Conservation (phyloP, 108 stramenopile genomes). For the Heterococcus sp. region DNA sequence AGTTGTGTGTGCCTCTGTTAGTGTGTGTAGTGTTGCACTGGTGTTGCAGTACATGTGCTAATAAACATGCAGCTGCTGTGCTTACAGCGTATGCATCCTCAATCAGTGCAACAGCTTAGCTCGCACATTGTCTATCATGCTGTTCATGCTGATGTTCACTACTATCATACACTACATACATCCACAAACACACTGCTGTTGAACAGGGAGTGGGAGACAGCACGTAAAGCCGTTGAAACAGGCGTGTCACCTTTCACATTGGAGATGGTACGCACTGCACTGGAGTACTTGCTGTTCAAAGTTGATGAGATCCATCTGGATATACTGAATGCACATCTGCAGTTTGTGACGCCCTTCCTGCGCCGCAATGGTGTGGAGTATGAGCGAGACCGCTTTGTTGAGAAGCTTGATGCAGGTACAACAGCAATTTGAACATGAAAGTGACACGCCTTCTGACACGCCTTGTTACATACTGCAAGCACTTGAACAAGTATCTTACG, state of each 20-base stretch:
- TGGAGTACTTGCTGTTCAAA: constrained; percentile 41
- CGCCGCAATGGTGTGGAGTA: neutral
- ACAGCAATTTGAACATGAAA: too few species aligned
- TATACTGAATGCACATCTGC: constrained; percentile 6
- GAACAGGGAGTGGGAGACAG: neutral
- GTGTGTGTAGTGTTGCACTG: neutral
- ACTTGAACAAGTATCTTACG: too few species aligned
- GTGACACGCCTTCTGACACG: too few species aligned
- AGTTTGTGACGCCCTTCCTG: neutral
- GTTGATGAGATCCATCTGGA: constrained; percentile 47
- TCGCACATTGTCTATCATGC: neutral
- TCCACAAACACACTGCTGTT: neutral
- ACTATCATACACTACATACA: neutral
- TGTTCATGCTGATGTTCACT: neutral
- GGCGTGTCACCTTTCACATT: constrained; percentile 13
- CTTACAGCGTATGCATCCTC: neutral
- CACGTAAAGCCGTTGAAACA: constrained; percentile 20
- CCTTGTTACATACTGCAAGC: too few species aligned
- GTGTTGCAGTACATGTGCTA: neutral
- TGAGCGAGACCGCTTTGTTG: neutral
- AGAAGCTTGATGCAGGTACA: neutral
- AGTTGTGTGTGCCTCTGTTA: too few species aligned
- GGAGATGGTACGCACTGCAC: constrained; percentile 21
- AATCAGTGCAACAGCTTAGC: too few species aligned
- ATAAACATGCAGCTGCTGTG: neutral